These are phyloP conservation scores for Microbotryum silenes-acaulis DNA, from an alignment of 1,284 basidiomycete species.

Conservation along the genomic window DNA sequence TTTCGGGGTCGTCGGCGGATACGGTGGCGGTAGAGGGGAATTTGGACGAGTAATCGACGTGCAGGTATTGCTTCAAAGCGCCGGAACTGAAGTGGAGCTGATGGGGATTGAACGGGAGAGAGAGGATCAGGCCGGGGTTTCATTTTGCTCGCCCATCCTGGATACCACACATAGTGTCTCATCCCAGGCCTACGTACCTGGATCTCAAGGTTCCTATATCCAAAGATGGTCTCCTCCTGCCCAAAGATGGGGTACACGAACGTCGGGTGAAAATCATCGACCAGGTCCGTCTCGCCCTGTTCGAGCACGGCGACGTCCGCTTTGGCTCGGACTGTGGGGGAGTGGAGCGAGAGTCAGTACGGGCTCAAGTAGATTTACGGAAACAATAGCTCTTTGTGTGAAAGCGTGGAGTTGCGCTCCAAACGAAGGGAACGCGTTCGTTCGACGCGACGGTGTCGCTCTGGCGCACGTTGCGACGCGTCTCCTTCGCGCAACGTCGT, in stretches of 20 bases:
- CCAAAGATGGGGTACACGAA: constrained; percentile 62
- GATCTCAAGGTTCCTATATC: constrained; percentile 73
- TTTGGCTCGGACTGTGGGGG: constrained; percentile 14
- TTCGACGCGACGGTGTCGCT: not conserved
- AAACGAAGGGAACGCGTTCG: not conserved
- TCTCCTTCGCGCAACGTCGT: not conserved
- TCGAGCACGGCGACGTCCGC: not conserved
- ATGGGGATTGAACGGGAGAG: constrained; percentile 15
- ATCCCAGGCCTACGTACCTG: constrained; percentile 52
- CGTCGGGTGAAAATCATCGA: constrained; percentile 33
- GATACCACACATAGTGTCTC: too few relatives aligned
- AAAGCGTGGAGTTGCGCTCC: not conserved
- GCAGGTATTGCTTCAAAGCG: constrained; percentile 67
- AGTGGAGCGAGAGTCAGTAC: not conserved
- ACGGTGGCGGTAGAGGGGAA: constrained; percentile 60
- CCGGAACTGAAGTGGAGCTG: constrained; percentile 81
- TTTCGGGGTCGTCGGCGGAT: constrained; percentile 75
- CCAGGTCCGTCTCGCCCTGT: constrained; percentile 22
- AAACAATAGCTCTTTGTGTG: too few relatives aligned
- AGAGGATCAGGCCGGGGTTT: not conserved
- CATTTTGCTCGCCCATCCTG: not conserved
- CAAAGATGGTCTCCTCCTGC: constrained; percentile 93
- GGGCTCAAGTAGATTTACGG: not conserved
- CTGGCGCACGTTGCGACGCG: not conserved
- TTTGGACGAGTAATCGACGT: constrained; percentile 59